Base-by-base conservation (phyloP, 2,329 filamentous ascomycete genomes). In the Zymoseptoria crescenta region DNA sequence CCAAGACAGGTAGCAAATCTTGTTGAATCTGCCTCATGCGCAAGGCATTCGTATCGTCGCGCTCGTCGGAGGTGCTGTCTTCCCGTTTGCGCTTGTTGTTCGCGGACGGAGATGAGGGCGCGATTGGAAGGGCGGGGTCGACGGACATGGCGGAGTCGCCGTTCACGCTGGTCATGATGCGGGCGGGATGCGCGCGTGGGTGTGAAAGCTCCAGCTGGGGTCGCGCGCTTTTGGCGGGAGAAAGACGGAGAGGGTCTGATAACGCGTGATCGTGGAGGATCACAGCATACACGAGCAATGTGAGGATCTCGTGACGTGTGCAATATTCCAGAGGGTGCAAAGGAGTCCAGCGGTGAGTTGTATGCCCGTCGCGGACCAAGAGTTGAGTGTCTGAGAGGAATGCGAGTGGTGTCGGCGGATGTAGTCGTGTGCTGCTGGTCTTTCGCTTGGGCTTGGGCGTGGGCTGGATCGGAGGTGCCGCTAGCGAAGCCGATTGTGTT, bases 1-100 rank as follows among this genome's bases (percentile, higher is more conserved):
- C 70, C 29, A 80, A 63, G 1, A 80, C 68, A 16, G 72, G 69
- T 10, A 77, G 59, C 20, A 80, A 71, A 61, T 79, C 76, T 10
- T 67, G 65, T 45, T 79, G 72, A 19, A 50, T 68, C 65, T 68
- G 69, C 67, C 54, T 67, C 61, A 55, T 65, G n/a, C 45, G 61
- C 27, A 24, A 10, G 60, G 62, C 20, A 59, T 59, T 64, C 57
- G 62, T 54, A 61, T 56, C 60, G 63, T 67, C 49, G 55, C n/a
- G 67, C 64, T 68, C 68, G 69, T 69, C 70, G 59, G 72, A 69
- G 62, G 67, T 57, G 20, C 56, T 54, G 41, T 72, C 70, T 48
- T 73, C 73, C 59, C 76, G 77, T 70, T 80, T 80, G 52, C 78
- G 76, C 67, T 80, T 80, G 60, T 72, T 69, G 56, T 63, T 58